These are phyloP conservation scores for Rhodotorula sp. DNA, from an alignment of 1,284 basidiomycete species.

Conservation along the genomic window DNA sequence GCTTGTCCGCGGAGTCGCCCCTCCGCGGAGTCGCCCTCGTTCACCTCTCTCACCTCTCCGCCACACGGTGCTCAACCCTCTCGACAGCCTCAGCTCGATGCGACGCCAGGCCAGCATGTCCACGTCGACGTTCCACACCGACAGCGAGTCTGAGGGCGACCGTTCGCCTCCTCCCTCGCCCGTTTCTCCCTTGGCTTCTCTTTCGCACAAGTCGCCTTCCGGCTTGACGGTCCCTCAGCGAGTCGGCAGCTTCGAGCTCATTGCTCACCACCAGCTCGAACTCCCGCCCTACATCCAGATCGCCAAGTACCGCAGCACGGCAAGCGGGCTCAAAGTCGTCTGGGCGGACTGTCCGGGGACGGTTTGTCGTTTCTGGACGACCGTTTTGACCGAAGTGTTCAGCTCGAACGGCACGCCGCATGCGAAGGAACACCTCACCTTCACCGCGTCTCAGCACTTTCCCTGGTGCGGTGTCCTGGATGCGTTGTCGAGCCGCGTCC, in stretches of 20 bases:
- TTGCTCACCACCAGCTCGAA: conserved; percentile 14
- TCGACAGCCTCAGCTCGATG: neutral
- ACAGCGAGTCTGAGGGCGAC: no score
- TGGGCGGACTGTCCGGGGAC: conserved; percentile 62
- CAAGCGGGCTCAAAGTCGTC: conserved; percentile 50
- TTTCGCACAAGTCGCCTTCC: neutral
- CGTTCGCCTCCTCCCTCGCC: neutral
- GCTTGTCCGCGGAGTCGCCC: no score
- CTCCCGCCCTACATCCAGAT: conserved; percentile 21
- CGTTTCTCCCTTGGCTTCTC: neutral
- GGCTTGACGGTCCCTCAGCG: neutral
- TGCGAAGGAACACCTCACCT: conserved; percentile 67
- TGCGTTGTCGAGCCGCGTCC: conserved; percentile 70
- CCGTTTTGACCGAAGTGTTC: conserved; percentile 80
- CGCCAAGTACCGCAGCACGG: conserved; percentile 38
- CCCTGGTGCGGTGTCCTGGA: conserved; percentile 97
- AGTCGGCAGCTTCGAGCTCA: conserved; percentile 13
- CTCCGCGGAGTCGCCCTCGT: neutral
- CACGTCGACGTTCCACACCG: neutral
- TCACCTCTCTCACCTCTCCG: neutral
- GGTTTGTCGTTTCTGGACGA: conserved; percentile 87
- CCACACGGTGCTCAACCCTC: neutral
- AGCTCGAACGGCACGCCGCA: conserved; percentile 74
- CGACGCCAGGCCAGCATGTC: neutral
- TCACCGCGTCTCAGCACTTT: conserved; percentile 19